These are phyloP conservation scores for Glutinoglossum americanum DNA, from an alignment of 495 filamentous ascomycete genomes.

Conservation along the genomic window DNA sequence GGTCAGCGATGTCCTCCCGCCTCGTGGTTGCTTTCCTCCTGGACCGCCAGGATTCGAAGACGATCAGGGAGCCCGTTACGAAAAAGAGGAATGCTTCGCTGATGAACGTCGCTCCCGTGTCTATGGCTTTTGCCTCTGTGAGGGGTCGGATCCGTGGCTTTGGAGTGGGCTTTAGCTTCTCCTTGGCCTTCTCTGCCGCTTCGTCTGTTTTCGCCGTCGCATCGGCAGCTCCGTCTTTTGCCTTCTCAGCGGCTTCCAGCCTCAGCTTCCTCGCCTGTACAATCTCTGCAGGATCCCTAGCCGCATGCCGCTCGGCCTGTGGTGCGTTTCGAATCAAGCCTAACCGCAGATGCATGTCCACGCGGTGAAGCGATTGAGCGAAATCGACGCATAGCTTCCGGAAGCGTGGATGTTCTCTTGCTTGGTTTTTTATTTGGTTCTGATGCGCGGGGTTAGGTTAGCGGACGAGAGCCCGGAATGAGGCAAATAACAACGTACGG, in stretches of 20 bases:
- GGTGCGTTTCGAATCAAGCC: constrained; percentile 64
- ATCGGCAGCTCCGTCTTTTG: constrained; percentile 27
- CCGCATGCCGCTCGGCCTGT: constrained; percentile 26
- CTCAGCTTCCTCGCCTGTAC: constrained; percentile 28
- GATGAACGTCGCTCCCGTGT: constrained; percentile 85
- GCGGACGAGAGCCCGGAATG: background rate
- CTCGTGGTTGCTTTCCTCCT: constrained; percentile 56
- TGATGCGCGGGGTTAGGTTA: constrained; percentile 18
- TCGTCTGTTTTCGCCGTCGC: constrained; percentile 19
- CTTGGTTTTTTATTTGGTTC: constrained; percentile 88
- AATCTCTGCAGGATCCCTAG: constrained; percentile 16
- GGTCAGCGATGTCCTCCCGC: constrained; percentile 50
- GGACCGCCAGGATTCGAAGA: constrained; percentile 60
- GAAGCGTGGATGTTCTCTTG: constrained; percentile 83
- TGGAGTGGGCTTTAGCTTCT: constrained; percentile 23
- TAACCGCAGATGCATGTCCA: constrained; percentile 84
- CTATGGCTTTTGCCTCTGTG: constrained; percentile 82
- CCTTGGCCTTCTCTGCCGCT: constrained; percentile 20
- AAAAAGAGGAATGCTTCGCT: constrained; percentile 75
- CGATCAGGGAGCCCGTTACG: constrained; percentile 56
- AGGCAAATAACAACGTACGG: constrained; percentile 21
- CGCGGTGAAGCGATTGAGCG: constrained; percentile 71
- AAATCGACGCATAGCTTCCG: constrained; percentile 47
- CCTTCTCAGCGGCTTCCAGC: constrained; percentile 56
- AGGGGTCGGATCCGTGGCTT: constrained; percentile 44